Conservation (phyloP, 2,329 filamentous ascomycete genomes). For the Trematosphaeria pertusa region DNA sequence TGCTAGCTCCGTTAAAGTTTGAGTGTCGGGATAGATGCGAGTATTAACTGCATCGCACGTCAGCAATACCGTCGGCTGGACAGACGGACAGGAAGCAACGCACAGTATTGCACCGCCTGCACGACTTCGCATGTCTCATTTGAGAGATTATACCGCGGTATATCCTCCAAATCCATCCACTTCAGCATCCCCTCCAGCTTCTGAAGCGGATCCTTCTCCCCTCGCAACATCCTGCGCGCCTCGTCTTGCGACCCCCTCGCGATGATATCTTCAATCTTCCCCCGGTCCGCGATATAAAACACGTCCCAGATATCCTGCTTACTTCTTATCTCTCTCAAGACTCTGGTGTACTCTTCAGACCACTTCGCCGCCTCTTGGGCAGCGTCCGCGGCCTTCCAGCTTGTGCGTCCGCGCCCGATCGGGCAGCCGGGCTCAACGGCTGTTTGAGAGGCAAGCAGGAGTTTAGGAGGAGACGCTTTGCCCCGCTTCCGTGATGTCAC, state of each 20-base stretch:
- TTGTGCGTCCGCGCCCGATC: too few species aligned
- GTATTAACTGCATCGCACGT: constrained; percentile 27
- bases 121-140: constrained; percentile 38
- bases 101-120: constrained; percentile 42
- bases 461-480: too few species aligned
- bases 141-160: constrained; percentile 30
- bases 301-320: constrained; percentile 13
- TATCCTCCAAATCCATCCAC: constrained; percentile 23
- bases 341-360: background rate
- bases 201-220: constrained; percentile 23
- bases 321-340: constrained; percentile 1
- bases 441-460: too few species aligned
- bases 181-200: constrained; percentile 21
- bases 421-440: too few species aligned
- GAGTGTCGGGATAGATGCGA: constrained; percentile 29
- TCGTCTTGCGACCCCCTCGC: constrained; percentile 15
- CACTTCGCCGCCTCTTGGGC: too few species aligned
- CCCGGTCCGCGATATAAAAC: constrained; percentile 15
- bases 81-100: constrained; percentile 9
- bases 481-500: constrained; percentile 30
- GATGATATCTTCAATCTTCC: constrained; percentile 23
- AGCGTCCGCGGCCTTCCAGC: too few species aligned
- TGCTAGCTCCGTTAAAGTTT: constrained; percentile 22
- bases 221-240: constrained; percentile 21
- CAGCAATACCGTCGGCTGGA: constrained; percentile 3